phyloP scores from a whole-genome alignment of 2,329 filamentous ascomycete species.

The Aspergillus versicolor region DNA sequence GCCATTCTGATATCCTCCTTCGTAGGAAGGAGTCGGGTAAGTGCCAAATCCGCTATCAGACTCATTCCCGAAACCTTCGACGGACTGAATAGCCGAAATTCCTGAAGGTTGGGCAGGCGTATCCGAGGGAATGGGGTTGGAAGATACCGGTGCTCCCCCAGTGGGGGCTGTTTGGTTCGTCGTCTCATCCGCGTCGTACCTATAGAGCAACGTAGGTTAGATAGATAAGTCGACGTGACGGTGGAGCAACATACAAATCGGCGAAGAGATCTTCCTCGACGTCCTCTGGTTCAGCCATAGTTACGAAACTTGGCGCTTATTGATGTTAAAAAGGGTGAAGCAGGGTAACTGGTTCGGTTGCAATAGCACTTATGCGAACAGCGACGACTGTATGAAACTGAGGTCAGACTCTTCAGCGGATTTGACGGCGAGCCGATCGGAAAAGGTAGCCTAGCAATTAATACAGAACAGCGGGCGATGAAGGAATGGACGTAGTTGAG shows the following conservation, averaged over 20 bases:
- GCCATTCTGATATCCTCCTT: slow-evolving; percentile 26
- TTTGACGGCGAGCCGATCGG: background rate
- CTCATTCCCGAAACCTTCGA: slow-evolving; percentile 31
- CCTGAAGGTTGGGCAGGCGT: slow-evolving; percentile 28
- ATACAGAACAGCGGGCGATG: background rate
- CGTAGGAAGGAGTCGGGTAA: slow-evolving; percentile 25
- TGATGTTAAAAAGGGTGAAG: slow-evolving; percentile 7
- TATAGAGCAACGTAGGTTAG: slow-evolving; percentile 32
- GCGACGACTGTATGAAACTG: background rate
- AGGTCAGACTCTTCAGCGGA: background rate
- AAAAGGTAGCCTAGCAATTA: background rate
- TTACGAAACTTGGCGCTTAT: slow-evolving; percentile 24
- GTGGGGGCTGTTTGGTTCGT: slow-evolving; percentile 34
- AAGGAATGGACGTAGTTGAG: background rate
- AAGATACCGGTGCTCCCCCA: slow-evolving; percentile 38
- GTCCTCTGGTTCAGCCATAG: slow-evolving; percentile 77
- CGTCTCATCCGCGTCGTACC: slow-evolving; percentile 67
- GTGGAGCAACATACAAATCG: slow-evolving; percentile 68
- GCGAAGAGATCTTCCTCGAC: slow-evolving; percentile 94
- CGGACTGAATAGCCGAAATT: slow-evolving; percentile 34
- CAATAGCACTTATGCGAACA: background rate
- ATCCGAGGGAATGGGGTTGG: slow-evolving; percentile 34
- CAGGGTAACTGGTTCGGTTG: background rate
- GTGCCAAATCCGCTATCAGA: slow-evolving; percentile 21
- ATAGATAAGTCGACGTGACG: background rate